These are phyloP conservation scores for Neonectria ditissima DNA, from an alignment of 2,329 filamentous ascomycete species.

Conservation along the genomic window DNA sequence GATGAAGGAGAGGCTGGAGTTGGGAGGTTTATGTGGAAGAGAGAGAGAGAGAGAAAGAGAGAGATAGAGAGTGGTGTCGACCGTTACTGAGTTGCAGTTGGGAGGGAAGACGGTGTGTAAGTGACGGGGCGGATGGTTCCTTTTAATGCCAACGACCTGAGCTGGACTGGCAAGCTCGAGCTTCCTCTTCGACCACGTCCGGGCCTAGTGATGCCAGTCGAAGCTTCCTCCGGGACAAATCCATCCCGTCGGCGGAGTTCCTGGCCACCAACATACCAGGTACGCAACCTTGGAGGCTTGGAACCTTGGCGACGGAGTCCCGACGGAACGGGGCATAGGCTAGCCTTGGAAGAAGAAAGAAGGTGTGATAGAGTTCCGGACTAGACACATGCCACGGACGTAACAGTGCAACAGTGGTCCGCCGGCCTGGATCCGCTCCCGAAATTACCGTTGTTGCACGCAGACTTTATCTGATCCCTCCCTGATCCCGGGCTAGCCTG, in stretches of 20 bases:
- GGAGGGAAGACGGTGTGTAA: background rate
- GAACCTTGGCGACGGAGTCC: background rate
- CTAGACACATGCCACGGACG: constrained; percentile 20
- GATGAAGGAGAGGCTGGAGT: constrained; percentile 24
- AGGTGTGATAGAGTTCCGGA: constrained; percentile 13
- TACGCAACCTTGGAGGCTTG: background rate
- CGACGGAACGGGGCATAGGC: constrained; percentile 1
- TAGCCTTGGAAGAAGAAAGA: background rate
- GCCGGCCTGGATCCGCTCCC: constrained; percentile 34
- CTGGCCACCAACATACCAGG: background rate
- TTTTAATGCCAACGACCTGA: constrained; percentile 17
- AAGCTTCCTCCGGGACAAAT: constrained; percentile 12
- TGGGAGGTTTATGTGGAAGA: constrained; percentile 7
- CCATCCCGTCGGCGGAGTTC: constrained; percentile 16
- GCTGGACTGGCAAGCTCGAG: background rate
- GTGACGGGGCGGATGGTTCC: constrained; percentile 5
- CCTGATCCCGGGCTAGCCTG: constrained; percentile 22
- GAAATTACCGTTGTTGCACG: constrained; percentile 37
- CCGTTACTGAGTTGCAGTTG: background rate
- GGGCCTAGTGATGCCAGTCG: background rate
- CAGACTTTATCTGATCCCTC: constrained; percentile 41
- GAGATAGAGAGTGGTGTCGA: background rate
- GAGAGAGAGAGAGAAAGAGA: too few relatives aligned
- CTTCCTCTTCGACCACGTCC: background rate
- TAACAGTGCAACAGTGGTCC: constrained; percentile 31